phyloP scores from a whole-genome alignment of 164 flowering plant species.

The Kalanchoe fedtschenkoi region DNA sequence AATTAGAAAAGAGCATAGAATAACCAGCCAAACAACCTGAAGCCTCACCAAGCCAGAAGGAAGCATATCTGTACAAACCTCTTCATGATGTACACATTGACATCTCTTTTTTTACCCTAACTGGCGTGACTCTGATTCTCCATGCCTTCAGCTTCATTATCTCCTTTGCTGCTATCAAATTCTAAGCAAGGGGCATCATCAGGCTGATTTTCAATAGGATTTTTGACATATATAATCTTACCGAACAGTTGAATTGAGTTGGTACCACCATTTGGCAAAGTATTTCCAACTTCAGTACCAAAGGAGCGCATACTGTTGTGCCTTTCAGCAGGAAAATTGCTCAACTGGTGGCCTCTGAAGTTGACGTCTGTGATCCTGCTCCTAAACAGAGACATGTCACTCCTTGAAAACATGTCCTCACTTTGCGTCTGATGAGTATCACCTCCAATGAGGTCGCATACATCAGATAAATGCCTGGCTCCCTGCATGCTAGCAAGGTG shows the following conservation, averaged over 20 bases:
- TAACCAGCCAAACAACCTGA: too few species aligned
- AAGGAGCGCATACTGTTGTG: slow-evolving; percentile 23
- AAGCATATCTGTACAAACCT: too few species aligned
- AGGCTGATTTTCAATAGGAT: slow-evolving; percentile 23
- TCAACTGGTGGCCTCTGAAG: slow-evolving; percentile 35
- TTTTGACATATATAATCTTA: slow-evolving; percentile 25
- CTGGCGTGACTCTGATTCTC: slow-evolving; percentile 3
- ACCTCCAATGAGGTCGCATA: slow-evolving; percentile 14
- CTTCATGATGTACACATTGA: too few species aligned
- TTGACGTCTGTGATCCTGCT: slow-evolving; percentile 39
- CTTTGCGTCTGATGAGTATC: slow-evolving; percentile 10
- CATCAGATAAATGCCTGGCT: slow-evolving; percentile 64
- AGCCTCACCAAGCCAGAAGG: too few species aligned
- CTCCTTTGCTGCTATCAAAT: slow-evolving; percentile 18
- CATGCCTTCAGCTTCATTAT: slow-evolving; percentile 13
- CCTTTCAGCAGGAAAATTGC: slow-evolving; percentile 35
- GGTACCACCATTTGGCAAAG: slow-evolving; percentile 14
- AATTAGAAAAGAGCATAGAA: too few species aligned
- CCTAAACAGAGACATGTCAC: slow-evolving; percentile 15
- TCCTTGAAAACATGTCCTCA: slow-evolving; percentile 12
- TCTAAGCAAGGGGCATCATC: slow-evolving; percentile 13
- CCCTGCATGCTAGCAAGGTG: slow-evolving; percentile 91
- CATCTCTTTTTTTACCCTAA: neutral
- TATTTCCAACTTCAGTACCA: slow-evolving; percentile 19
- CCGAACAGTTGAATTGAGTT: slow-evolving; percentile 54